Evolutionary conservation across 208 protist genomes (phyloP), one percentile per base, ranked within the genome.

Genomic region (Acanthamoeba divionensis): DNA sequence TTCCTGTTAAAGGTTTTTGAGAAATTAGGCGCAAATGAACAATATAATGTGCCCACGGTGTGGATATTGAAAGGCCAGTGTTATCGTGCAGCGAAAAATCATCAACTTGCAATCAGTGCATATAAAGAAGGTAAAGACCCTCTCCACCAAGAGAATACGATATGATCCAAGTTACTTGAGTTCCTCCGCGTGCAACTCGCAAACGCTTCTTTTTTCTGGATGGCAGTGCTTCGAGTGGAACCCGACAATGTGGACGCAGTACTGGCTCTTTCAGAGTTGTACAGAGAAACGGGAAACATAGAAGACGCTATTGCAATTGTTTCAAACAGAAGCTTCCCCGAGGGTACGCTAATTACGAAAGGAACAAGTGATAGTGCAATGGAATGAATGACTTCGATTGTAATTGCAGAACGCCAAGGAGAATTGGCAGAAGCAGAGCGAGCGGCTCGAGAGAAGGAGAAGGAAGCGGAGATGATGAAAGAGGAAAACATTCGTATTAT

Each of bases 221-320:
- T 0, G 31, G n/a, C n/a, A 69, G 80, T 88, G 18, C 38, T 88
- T 26, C 31, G 18, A 21, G 80, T 36, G 29, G 80, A 88, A 26
- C 57, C 80, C 9, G 57, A 69, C 57, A 88, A 88, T 26, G 80
- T 69, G 15, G 55, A 88, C 15, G 80, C 80, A 36, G 45, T 54
- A 1, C 60, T 88, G 80, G 80, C 80, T 1, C 80, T 88, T 3
- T 65, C 80, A 3, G 80, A 88, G 13, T 6, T 88, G 36, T 88
- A 88, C 80, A 88, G 71, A 29, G 36, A 41, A 45, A 47, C 38
- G 4, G 80, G 80, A 7, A 65, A 83, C 50, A 65, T 47, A n/a
- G 73, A 83, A 29, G 73, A 47, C 4, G 73, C 73, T 36, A 83
- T 83, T 15, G 44, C 73, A 18, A 83, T 83, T 36, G 73, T 83